Evolutionary conservation across 2,329 filamentous ascomycete genomes (phyloP).

Genomic region (Stenocarpella maydis): DNA sequence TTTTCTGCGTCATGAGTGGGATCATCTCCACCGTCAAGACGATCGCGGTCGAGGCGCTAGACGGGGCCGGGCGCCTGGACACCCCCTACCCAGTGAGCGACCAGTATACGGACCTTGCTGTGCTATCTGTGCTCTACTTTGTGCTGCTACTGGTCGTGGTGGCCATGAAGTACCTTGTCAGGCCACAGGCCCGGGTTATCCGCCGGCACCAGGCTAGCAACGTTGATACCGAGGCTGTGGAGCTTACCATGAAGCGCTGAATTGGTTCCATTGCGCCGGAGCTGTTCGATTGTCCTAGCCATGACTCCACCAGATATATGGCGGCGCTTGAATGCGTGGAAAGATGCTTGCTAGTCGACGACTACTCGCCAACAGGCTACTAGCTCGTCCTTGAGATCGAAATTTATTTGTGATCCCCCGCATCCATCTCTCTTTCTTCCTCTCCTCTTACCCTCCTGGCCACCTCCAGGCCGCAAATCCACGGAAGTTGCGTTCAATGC

Average conservation of each 20-base stretch:
- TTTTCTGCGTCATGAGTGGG: conserved; percentile 39
- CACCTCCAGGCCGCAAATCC: too few relatives aligned
- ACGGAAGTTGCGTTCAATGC: too few relatives aligned
- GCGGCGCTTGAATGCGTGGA: neutral
- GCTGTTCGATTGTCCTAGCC: neutral
- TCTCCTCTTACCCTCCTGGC: neutral
- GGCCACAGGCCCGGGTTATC: neutral
- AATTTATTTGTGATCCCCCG: too few relatives aligned
- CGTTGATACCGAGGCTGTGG: neutral
- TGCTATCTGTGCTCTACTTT: conserved; percentile 38
- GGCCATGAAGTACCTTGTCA: conserved; percentile 17
- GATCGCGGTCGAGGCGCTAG: conserved; percentile 14
- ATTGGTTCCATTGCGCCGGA: neutral
- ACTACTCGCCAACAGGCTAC: neutral
- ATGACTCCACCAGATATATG: too few relatives aligned
- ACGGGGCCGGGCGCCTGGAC: conserved; percentile 27
- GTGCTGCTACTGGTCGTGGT: conserved; percentile 33
- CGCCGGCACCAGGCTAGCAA: neutral
- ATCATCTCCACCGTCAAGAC: conserved; percentile 40
- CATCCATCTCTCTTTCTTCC: neutral
- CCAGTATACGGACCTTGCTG: conserved; percentile 40
- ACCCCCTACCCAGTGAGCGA: conserved; percentile 38
- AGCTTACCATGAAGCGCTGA: neutral
- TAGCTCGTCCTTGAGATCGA: too few relatives aligned
- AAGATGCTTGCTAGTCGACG: neutral